phyloP scores from a whole-genome alignment of 306 rosid genomes.

The Inga oerstediana region DNA sequence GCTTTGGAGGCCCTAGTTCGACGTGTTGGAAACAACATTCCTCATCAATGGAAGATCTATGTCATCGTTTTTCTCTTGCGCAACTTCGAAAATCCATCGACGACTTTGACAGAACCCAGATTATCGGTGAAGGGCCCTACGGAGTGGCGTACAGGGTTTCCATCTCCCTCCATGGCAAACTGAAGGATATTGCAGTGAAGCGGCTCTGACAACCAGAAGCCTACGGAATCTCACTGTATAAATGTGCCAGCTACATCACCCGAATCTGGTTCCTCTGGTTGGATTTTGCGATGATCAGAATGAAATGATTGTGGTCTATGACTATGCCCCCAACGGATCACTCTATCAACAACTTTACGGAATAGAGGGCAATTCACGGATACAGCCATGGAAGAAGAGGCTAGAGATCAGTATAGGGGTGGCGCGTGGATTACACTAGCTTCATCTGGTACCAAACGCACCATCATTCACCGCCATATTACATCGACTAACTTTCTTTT shows the following conservation, averaged over 20 bases:
- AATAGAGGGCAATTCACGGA: background rate
- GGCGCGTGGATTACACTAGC: conserved; percentile 31
- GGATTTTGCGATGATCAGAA: background rate
- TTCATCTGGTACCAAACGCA: conserved; percentile 36
- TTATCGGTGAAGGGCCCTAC: too few species aligned
- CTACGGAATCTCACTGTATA: too few species aligned
- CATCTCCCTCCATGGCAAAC: background rate
- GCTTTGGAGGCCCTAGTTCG: too few species aligned
- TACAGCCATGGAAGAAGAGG: conserved; percentile 9
- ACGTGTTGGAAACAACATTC: too few species aligned
- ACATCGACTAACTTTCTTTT: background rate
- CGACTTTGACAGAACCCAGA: too few species aligned
- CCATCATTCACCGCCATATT: conserved; percentile 6
- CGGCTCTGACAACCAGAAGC: too few species aligned
- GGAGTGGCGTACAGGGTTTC: background rate
- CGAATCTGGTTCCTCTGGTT: background rate
- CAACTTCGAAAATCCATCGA: too few species aligned
- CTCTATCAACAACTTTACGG: background rate
- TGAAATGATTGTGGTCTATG: conserved; percentile 14
- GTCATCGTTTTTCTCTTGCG: too few species aligned
- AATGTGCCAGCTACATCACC: background rate
- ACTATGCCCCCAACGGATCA: background rate
- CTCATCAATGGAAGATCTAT: too few species aligned
- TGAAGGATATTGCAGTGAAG: background rate
- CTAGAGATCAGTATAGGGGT: conserved; percentile 4